Percentiles rank a stretch among this genome's conserved stretches.
These are phyloP conservation scores for Dianthus caryophyllus DNA, from an alignment of 148 eudicot genomes.

Conservation along the genomic window DNA sequence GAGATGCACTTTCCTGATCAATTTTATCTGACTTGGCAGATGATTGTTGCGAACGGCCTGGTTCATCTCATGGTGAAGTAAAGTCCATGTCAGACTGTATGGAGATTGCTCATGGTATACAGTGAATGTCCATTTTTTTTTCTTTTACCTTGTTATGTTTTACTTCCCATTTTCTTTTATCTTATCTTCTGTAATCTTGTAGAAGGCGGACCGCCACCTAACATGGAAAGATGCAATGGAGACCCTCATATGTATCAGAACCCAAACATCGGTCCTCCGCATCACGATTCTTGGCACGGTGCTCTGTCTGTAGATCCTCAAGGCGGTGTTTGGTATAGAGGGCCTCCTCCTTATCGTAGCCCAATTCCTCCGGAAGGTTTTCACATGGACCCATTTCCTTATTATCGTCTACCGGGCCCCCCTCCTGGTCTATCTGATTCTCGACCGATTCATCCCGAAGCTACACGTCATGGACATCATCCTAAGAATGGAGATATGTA, in stretches of 20 bases:
- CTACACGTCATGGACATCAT: slow-evolving; percentile 65
- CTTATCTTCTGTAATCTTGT: slow-evolving; percentile 35
- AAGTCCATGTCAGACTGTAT: slow-evolving; percentile 34
- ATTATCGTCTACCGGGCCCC: slow-evolving; percentile 65
- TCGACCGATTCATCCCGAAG: slow-evolving; percentile 54
- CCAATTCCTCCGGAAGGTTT: slow-evolving; percentile 72
- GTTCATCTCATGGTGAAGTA: slow-evolving; percentile 54
- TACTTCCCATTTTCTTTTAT: slow-evolving; percentile 11
- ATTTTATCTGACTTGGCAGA: slow-evolving; percentile 34
- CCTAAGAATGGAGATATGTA: slow-evolving; percentile 65
- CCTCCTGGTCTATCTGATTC: slow-evolving; percentile 57
- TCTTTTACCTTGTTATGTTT: background rate
- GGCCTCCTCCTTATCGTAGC: slow-evolving; percentile 74
- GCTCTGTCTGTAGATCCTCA: slow-evolving; percentile 62
- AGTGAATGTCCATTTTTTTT: slow-evolving; percentile 19
- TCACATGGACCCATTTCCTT: slow-evolving; percentile 81
- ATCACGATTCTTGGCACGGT: slow-evolving; percentile 82
- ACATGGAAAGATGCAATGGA: slow-evolving; percentile 72
- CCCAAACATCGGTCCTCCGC: slow-evolving; percentile 62
- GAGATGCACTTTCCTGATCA: slow-evolving; percentile 4
- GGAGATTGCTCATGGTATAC: slow-evolving; percentile 39
- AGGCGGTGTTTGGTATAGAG: slow-evolving; percentile 78
- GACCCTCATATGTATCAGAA: slow-evolving; percentile 58
- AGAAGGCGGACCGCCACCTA: slow-evolving; percentile 50
- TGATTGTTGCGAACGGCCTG: slow-evolving; percentile 46